Percentiles rank a stretch among this genome's conserved stretches.
Evolutionary conservation across 2,329 filamentous ascomycete species (phyloP).

Genomic region (Emergomyces pasteurianus): DNA sequence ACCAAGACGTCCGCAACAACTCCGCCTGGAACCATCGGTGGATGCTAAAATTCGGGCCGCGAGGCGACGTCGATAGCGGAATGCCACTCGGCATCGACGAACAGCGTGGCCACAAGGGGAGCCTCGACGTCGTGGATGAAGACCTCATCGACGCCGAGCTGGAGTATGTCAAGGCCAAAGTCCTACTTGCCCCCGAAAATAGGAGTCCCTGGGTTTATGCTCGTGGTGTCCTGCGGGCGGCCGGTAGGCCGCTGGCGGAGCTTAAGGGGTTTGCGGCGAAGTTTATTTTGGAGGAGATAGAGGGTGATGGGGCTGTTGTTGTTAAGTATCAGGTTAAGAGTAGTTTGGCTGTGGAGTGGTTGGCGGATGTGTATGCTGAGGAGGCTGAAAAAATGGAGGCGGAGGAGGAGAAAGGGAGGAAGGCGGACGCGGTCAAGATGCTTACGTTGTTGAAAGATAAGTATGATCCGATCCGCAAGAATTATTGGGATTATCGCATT

Average conservation of each 20-base stretch:
- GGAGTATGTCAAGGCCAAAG: slow-evolving; percentile 59
- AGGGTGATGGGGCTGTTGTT: slow-evolving; percentile 19
- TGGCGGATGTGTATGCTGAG: slow-evolving; percentile 35
- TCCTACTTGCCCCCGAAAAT: slow-evolving; percentile 77
- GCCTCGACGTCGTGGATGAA: slow-evolving; percentile 40
- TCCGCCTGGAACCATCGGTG: slow-evolving; percentile 96
- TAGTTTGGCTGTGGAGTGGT: slow-evolving; percentile 45
- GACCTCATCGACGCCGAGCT: slow-evolving; percentile 63
- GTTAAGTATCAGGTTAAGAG: slow-evolving; percentile 40
- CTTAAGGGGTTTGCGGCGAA: slow-evolving; percentile 43
- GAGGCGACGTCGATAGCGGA: slow-evolving; percentile 27
- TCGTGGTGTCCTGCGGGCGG: slow-evolving; percentile 59
- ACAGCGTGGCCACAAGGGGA: slow-evolving; percentile 18
- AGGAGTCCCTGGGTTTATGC: slow-evolving; percentile 92
- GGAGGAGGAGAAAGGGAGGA: slow-evolving; percentile 19
- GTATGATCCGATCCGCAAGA: slow-evolving; percentile 82
- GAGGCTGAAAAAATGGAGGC: slow-evolving; percentile 26
- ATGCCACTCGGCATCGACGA: slow-evolving; percentile 17
- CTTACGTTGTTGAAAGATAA: slow-evolving; percentile 63
- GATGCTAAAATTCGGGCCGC: slow-evolving; percentile 71
- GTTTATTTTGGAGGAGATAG: slow-evolving; percentile 41
- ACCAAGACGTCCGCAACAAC: slow-evolving; percentile 82
- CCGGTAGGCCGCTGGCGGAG: slow-evolving; percentile 38
- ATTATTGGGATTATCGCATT: slow-evolving; percentile 81
- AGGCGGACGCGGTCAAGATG: slow-evolving; percentile 52